Evolutionary conservation across 495 filamentous ascomycete genomes (phyloP), one percentile per base, ranked within the genome.

Genomic region (Recurvomyces mirabilis): DNA sequence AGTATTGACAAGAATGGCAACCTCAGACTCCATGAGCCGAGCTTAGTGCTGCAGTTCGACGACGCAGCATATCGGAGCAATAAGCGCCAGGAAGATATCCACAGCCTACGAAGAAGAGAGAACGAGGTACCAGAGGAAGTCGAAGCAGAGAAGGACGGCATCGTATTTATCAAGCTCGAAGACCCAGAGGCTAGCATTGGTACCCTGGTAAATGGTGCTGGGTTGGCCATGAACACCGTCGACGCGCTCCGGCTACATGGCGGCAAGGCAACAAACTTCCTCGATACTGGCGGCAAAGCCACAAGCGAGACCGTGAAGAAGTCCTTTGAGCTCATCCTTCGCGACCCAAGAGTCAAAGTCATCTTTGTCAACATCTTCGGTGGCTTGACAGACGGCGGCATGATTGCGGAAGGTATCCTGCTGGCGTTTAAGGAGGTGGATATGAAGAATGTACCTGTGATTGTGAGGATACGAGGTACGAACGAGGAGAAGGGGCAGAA

Each of bases 321-420:
- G 35, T 79, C 77, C 17, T 89, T 94, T 51, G 68, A 75, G 37
- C 65, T 84, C 7, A 76, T 94, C 14, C 64, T 85, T 48, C 69
- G 66, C 21, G 87, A 93, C 54, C 52, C 67, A 11, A 66, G 87
- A 9, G 84, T 93, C 5, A 77, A 77, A 44, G 68, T 70, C 1
- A 71, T 93, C 36, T 83, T 93, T 61, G 84, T 94, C 25, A 94
- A 94, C 54, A 89, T 93, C 49, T 94, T 94, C 57, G 87, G 87
- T 3, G 87, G 87, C 0, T 55, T 94, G 64, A 93, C 84, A 5
- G 65, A 77, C 63, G 72, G 85, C 19, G 85, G 88, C 52, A 91
- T 93, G 84, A 93, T 94, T 58, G 87, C 87, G 0, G 71, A 79
- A 49, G 87, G 84, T 0, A 73, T 94, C 34, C 70, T 93, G 26